phyloP scores from a whole-genome alignment of 345 rosid genomes.

The Gossypium anomalum region DNA sequence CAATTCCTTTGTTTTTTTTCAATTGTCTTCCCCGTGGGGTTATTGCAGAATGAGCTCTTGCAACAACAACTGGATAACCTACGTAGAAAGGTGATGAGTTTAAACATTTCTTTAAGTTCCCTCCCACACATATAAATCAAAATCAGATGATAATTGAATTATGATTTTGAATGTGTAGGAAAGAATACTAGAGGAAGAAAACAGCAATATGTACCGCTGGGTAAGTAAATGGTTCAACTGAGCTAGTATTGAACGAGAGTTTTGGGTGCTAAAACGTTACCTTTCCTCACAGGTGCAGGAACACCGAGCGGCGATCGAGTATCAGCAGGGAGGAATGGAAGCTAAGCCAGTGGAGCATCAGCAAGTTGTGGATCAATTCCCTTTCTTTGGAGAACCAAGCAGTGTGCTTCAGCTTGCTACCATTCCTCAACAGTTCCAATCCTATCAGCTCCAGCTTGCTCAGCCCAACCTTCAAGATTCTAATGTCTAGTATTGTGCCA shows the following conservation, averaged over 20 bases:
- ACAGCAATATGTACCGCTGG: constrained; percentile 62
- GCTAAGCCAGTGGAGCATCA: constrained; percentile 48
- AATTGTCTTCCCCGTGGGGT: background rate
- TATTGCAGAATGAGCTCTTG: constrained; percentile 62
- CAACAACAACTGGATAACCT: constrained; percentile 75
- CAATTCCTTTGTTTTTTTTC: background rate
- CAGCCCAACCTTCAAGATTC: constrained; percentile 56
- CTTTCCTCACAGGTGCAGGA: constrained; percentile 43
- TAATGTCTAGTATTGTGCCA: constrained; percentile 11
- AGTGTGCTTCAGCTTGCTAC: constrained; percentile 70
- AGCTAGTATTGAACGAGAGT: background rate
- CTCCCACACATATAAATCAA: background rate
- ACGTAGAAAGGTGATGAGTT: constrained; percentile 54
- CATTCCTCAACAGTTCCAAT: constrained; percentile 39
- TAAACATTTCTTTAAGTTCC: background rate
- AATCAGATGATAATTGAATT: background rate
- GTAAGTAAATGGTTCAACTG: constrained; percentile 23
- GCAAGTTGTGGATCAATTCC: constrained; percentile 53
- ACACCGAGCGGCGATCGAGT: constrained; percentile 43
- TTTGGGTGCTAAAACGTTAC: background rate
- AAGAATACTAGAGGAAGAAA: constrained; percentile 65
- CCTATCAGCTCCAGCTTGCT: constrained; percentile 67
- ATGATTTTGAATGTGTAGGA: constrained; percentile 29
- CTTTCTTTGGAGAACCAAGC: constrained; percentile 53
- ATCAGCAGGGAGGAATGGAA: constrained; percentile 48